Evolutionary conservation across 2,329 filamentous ascomycete species (phyloP).

Genomic region (Penicillium psychrosexuale): DNA sequence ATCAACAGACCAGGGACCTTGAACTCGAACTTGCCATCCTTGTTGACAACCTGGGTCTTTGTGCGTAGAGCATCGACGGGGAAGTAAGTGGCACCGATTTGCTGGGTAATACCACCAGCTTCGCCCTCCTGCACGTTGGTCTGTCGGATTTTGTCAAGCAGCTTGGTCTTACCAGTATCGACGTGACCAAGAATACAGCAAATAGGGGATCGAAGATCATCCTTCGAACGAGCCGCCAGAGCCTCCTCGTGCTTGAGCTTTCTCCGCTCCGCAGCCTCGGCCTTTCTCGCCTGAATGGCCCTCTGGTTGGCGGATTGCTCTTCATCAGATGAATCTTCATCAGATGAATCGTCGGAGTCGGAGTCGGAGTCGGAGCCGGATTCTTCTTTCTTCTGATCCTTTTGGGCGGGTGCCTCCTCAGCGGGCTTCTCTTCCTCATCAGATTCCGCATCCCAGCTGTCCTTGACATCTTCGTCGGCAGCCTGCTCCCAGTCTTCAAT

Average conservation of each 20-base stretch:
- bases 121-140: constrained; percentile 99
- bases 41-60: constrained; percentile 92
- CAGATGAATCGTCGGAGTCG: constrained; percentile 46
- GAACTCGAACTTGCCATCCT: constrained; percentile 86
- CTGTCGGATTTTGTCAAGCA: constrained; percentile 96
- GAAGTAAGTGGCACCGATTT: constrained; percentile 99
- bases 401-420: constrained; percentile 31
- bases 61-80: constrained; percentile 87
- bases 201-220: constrained; percentile 94
- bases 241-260: constrained; percentile 90
- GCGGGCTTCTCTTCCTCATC: constrained; percentile 56
- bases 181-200: constrained; percentile 99
- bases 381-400: constrained; percentile 27
- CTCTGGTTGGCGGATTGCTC: constrained; percentile 68
- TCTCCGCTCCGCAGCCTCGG: constrained; percentile 81
- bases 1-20: constrained; percentile 95
- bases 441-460: constrained; percentile 78
- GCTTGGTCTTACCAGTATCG: constrained; percentile 99
- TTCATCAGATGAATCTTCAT: constrained; percentile 56
- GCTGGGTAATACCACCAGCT: constrained; percentile 98
- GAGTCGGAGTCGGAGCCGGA: constrained; percentile 27
- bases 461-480: constrained; percentile 76
- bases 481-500: constrained; percentile 83
- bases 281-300: constrained; percentile 75
- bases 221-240: constrained; percentile 82